phyloP scores from a whole-genome alignment of 805 yeast genomes.

The Saccharomycopsis olivae region DNA sequence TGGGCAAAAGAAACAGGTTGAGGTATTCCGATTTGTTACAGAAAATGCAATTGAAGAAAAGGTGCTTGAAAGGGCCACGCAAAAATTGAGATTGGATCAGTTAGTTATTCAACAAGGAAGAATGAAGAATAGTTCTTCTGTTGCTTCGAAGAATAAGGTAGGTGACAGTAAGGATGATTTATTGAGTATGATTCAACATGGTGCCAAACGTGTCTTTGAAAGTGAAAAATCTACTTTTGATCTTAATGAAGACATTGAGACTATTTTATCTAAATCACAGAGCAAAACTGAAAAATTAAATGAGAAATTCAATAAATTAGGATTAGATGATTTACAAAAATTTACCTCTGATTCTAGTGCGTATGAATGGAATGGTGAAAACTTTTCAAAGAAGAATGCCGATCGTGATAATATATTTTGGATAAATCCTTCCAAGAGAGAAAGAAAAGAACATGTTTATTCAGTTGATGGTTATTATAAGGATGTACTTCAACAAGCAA shows the following conservation, averaged over 20 bases:
- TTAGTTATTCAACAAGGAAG: conserved; percentile 93
- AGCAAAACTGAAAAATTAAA: conserved; percentile 71
- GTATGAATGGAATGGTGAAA: conserved; percentile 95
- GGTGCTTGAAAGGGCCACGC: conserved; percentile 92
- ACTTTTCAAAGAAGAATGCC: conserved; percentile 30
- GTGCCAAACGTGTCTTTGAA: conserved; percentile 84
- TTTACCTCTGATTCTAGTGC: conserved; percentile 83
- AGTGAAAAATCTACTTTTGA: conserved; percentile 24
- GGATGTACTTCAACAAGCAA: conserved; percentile 40
- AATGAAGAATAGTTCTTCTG: conserved; percentile 33
- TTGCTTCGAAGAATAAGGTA: conserved; percentile 23
- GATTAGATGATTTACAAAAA: conserved; percentile 87
- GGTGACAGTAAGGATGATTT: conserved; percentile 75
- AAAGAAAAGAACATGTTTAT: conserved; percentile 69
- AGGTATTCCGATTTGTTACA: conserved; percentile 85
- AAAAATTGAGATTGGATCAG: conserved; percentile 84
- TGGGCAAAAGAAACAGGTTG: conserved; percentile 93
- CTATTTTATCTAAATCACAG: conserved; percentile 69
- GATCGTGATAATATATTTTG: conserved; percentile 39
- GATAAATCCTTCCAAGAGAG: conserved; percentile 69
- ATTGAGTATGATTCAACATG: conserved; percentile 92
- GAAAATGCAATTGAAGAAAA: conserved; percentile 96
- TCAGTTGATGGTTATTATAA: conserved; percentile 69
- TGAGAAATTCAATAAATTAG: conserved; percentile 73
- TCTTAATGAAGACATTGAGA: conserved; percentile 67